A percentile compares a stretch with the other conserved stretches of the same genome.
Evolutionary conservation across 179 eudicot species (phyloP).

Genomic region (Beta macrorhiza): DNA sequence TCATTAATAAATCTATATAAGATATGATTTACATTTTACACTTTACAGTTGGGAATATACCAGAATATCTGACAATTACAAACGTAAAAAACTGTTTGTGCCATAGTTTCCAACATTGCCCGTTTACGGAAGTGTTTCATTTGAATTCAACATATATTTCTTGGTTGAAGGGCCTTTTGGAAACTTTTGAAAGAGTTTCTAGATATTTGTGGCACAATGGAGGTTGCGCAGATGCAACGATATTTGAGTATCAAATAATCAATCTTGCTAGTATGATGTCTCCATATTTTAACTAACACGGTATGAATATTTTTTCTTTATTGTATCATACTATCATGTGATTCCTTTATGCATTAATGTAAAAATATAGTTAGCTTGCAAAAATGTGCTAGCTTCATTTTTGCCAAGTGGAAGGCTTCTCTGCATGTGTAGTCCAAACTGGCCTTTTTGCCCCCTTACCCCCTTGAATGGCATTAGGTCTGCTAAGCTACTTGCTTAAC

Average conservation of each 20-base stretch:
- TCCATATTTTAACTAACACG: not conserved
- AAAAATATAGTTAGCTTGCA: not conserved
- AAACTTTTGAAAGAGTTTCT: not conserved
- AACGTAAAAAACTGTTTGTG: not conserved
- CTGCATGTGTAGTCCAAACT: not conserved
- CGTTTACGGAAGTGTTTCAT: not conserved
- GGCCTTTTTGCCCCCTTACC: not conserved
- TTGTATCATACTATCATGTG: not conserved
- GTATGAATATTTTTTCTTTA: not conserved
- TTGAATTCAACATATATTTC: not conserved
- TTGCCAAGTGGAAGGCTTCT: not conserved
- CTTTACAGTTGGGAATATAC: not conserved
- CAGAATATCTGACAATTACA: not conserved
- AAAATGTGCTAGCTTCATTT: conserved; percentile 7
- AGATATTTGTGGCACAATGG: not conserved
- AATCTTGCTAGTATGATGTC: not conserved
- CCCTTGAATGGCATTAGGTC: not conserved
- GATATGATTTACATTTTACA: not conserved
- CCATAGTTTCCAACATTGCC: not conserved
- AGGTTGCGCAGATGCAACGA: not conserved
- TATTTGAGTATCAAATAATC: not conserved
- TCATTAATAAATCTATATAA: not conserved
- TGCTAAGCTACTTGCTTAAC: not conserved
- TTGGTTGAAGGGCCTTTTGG: not conserved
- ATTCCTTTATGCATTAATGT: not conserved